A percentile compares a stretch with the other conserved stretches of the same genome.
These are phyloP conservation scores for Nemophila menziesii DNA, from an alignment of 257 asterid species.

Conservation along the genomic window DNA sequence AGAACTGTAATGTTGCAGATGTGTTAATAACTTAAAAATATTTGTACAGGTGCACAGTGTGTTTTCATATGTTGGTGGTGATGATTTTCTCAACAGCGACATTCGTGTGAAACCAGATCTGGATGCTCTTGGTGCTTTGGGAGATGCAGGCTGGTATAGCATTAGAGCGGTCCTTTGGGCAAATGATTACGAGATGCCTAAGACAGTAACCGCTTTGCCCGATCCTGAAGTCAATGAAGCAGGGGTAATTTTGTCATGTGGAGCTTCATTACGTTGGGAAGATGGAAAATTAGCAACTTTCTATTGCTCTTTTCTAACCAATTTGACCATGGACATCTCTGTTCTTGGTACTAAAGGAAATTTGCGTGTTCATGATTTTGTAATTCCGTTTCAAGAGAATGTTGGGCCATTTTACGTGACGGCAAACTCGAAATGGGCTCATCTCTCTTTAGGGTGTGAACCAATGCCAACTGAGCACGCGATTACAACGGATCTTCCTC, in stretches of 20 bases:
- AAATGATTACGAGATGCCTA: conserved; percentile 41
- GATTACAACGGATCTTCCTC: conserved; percentile 46
- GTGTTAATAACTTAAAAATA: too few relatives aligned
- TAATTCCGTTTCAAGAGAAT: conserved; percentile 45
- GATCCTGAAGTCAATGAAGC: conserved; percentile 36
- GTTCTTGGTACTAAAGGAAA: conserved; percentile 43
- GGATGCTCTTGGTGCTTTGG: conserved; percentile 68
- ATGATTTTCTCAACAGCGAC: conserved; percentile 38
- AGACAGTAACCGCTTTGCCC: conserved; percentile 36
- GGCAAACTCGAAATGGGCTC: conserved; percentile 21
- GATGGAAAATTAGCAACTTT: conserved; percentile 56
- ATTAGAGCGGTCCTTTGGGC: conserved; percentile 69
- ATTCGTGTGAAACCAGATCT: conserved; percentile 64
- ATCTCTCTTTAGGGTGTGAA: conserved; percentile 41
- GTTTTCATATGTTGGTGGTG: conserved; percentile 26
- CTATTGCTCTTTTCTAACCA: conserved; percentile 56
- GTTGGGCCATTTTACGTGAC: conserved; percentile 31
- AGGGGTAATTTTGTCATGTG: conserved; percentile 54
- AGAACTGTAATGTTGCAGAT: too few relatives aligned
- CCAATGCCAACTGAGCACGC: conserved; percentile 39
- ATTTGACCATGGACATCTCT: conserved; percentile 51
- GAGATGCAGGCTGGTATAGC: conserved; percentile 78
- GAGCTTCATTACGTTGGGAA: conserved; percentile 60
- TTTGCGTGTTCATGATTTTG: conserved; percentile 42
- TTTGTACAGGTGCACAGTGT: conserved; percentile 51